phyloP scores from a whole-genome alignment of 306 rosid species.

The Sicyos baderoa region DNA sequence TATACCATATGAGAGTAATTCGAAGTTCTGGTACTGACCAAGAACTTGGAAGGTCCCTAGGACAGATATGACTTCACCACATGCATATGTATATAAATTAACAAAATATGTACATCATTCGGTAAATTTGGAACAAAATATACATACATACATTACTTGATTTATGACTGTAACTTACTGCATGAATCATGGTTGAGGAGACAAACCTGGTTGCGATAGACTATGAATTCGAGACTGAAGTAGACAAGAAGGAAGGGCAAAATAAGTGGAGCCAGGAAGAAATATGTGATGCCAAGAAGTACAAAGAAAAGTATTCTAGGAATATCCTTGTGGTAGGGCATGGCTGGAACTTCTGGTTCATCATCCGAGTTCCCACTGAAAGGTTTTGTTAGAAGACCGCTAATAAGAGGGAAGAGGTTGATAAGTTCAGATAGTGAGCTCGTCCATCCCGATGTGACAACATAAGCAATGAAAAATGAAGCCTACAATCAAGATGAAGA shows the following conservation, averaged over 20 bases:
- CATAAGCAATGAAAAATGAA: slow-evolving; percentile 88
- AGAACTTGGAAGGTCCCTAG: neutral
- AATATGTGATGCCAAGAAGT: slow-evolving; percentile 88
- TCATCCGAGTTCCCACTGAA: slow-evolving; percentile 32
- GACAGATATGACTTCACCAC: neutral
- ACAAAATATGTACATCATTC: neutral
- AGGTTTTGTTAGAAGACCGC: slow-evolving; percentile 49
- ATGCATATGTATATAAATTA: neutral
- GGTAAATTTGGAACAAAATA: neutral
- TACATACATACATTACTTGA: neutral
- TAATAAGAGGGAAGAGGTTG: slow-evolving; percentile 52
- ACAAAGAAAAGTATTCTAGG: slow-evolving; percentile 81
- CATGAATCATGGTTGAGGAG: neutral
- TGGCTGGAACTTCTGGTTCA: slow-evolving; percentile 59
- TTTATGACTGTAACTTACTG: neutral
- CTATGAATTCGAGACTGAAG: slow-evolving; percentile 64
- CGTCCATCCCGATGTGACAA: slow-evolving; percentile 95
- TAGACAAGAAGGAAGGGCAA: slow-evolving; percentile 78
- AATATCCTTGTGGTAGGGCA: slow-evolving; percentile 54
- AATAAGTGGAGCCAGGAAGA: slow-evolving; percentile 89
- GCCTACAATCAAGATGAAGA: slow-evolving; percentile 43
- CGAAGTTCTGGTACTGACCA: neutral
- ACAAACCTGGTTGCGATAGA: slow-evolving; percentile 79
- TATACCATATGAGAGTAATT: neutral
- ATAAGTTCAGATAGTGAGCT: slow-evolving; percentile 70